These are phyloP conservation scores for Cladosporium oxysporum DNA, from an alignment of 2,329 filamentous ascomycete genomes.

Conservation along the genomic window DNA sequence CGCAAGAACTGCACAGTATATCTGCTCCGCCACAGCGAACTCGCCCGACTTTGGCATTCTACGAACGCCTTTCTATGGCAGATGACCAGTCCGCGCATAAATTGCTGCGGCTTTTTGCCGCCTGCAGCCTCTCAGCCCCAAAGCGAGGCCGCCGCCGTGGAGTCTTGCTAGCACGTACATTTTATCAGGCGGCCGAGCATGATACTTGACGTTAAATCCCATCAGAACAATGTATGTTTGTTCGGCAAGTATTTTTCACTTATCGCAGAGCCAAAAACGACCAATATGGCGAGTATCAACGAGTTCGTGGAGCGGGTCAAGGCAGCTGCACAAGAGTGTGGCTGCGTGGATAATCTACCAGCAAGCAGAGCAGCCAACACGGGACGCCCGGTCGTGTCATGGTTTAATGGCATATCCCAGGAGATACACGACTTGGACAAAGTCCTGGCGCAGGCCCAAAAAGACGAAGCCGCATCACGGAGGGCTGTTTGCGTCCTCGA, in stretches of 20 bases:
- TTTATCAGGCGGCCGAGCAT: too few species aligned
- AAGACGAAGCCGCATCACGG: not conserved
- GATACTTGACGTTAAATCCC: too few species aligned
- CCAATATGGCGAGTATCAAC: not conserved
- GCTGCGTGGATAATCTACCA: too few species aligned
- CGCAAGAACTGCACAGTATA: too few species aligned
- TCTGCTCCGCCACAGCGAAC: too few species aligned
- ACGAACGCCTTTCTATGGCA: too few species aligned
- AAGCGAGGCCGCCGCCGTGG: not conserved
- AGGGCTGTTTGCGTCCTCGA: conserved; percentile 6
- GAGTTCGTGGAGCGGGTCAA: not conserved
- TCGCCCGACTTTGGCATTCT: too few species aligned
- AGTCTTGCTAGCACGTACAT: too few species aligned
- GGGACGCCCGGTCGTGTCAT: not conserved
- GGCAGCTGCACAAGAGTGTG: too few species aligned
- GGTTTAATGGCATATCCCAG: not conserved
- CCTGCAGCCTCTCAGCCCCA: not conserved
- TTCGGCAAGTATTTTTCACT: not conserved
- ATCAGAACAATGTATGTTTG: not conserved
- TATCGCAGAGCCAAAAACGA: not conserved
- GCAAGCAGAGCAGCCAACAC: not conserved
- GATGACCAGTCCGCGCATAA: too few species aligned
- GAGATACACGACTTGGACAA: not conserved
- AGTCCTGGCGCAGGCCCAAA: not conserved
- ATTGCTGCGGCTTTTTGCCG: too few species aligned